phyloP scores from a whole-genome alignment of 495 filamentous ascomycete species.

The Aspergillus asperescens region DNA sequence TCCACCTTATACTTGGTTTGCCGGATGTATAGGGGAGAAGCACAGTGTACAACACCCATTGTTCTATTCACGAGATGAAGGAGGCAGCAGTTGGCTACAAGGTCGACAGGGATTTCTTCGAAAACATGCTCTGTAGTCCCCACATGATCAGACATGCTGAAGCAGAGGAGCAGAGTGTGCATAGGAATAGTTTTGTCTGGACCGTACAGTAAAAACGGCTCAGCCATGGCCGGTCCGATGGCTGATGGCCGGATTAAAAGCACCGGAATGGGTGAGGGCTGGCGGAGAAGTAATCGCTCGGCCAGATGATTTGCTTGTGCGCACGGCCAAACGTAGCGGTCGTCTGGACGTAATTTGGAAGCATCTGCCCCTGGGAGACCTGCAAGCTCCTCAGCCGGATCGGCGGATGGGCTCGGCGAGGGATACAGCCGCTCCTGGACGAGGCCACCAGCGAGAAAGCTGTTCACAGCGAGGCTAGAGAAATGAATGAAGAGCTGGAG shows the following conservation, averaged over 20 bases:
- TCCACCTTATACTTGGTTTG: neutral
- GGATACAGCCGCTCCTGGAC: constrained; percentile 14
- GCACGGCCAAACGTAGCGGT: constrained; percentile 18
- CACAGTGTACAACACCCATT: constrained; percentile 13
- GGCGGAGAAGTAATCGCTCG: constrained; percentile 13
- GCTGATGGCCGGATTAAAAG: constrained; percentile 18
- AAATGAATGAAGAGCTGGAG: constrained; percentile 14
- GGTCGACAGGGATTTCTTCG: constrained; percentile 21
- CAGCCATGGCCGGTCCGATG: constrained; percentile 19
- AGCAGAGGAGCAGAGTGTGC: neutral
- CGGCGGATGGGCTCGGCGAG: neutral
- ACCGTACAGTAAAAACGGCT: constrained; percentile 21
- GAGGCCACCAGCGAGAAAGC: constrained; percentile 11
- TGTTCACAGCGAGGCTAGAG: constrained; percentile 12
- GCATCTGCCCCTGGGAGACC: constrained; percentile 6
- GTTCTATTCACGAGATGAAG: constrained; percentile 11
- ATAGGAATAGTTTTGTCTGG: constrained; percentile 5
- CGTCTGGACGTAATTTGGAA: neutral
- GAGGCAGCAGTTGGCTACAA: constrained; percentile 13
- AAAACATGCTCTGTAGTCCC: neutral
- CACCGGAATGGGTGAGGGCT: neutral
- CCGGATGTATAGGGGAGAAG: neutral
- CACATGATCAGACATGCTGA: neutral
- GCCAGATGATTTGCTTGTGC: constrained; percentile 20
- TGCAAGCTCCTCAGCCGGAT: constrained; percentile 2